Percentiles rank a stretch among this genome's conserved stretches.
phyloP scores from a whole-genome alignment of 2,329 filamentous ascomycete species.

The Aspergillus arachidicola region DNA sequence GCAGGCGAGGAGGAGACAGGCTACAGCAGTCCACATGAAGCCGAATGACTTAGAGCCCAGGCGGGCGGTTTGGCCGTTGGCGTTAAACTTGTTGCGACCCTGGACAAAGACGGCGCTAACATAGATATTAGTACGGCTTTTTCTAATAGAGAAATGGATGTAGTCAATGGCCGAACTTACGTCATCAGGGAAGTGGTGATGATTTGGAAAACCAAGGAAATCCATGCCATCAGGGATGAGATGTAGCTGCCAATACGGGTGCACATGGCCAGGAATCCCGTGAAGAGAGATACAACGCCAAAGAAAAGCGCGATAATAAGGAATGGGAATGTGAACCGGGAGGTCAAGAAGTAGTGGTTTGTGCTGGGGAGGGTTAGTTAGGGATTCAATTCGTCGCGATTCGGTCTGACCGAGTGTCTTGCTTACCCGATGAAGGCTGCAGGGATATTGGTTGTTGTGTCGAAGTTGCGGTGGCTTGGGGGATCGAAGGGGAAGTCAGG shows the following conservation, averaged over 20 bases:
- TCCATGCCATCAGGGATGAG: constrained; percentile 54
- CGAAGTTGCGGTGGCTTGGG: constrained; percentile 59
- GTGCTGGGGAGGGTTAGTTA: constrained; percentile 40
- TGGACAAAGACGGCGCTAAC: constrained; percentile 61
- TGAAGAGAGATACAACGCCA: constrained; percentile 50
- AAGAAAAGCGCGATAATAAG: constrained; percentile 85
- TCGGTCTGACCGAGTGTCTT: constrained; percentile 12
- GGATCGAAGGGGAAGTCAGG: constrained; percentile 69
- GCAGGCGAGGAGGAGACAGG: constrained; percentile 57
- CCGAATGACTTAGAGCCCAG: constrained; percentile 61
- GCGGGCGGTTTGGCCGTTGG: constrained; percentile 50
- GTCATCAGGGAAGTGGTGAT: constrained; percentile 63
- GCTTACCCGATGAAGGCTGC: constrained; percentile 56
- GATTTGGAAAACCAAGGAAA: constrained; percentile 62
- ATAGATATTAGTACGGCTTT: constrained; percentile 18
- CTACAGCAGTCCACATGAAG: constrained; percentile 64
- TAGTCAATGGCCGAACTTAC: constrained; percentile 49
- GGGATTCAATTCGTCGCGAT: constrained; percentile 20
- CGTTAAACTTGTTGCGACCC: constrained; percentile 59
- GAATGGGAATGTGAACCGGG: constrained; percentile 91
- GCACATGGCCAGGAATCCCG: constrained; percentile 53
- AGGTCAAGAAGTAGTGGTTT: constrained; percentile 77
- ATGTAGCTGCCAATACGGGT: constrained; percentile 55
- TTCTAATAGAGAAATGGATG: background rate
- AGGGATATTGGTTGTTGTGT: constrained; percentile 57